Conservation (phyloP, 2,329 filamentous ascomycete species). For the Penicillium janthinellum region DNA sequence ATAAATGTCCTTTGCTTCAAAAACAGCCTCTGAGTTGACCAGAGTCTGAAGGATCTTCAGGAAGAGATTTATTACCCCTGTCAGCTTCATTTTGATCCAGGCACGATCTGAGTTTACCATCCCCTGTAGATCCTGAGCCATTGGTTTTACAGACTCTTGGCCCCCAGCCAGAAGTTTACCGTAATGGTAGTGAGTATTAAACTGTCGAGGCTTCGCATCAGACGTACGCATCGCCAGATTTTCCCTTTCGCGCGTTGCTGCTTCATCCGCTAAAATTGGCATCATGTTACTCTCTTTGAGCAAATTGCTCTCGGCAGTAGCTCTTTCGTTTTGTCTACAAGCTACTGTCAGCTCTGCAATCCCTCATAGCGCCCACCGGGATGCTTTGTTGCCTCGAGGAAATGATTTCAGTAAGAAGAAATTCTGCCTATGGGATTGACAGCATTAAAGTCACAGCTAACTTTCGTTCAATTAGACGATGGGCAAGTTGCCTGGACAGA, state of each 20-base stretch:
- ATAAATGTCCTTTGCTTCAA: background rate
- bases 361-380: background rate
- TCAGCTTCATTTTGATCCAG: background rate
- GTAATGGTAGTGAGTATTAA: background rate
- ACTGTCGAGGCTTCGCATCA: background rate
- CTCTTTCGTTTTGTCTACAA: background rate
- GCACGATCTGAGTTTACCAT: background rate
- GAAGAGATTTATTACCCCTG: background rate
- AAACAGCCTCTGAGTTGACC: background rate
- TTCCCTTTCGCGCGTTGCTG: background rate
- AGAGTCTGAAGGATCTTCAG: background rate
- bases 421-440: background rate
- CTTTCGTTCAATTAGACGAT: background rate
- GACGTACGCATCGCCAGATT: too few species aligned
- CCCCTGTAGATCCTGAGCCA: too few species aligned
- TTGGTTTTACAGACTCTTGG: too few species aligned
- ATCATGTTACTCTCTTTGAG: background rate
- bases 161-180: too few species aligned
- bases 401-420: background rate
- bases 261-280: background rate
- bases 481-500: background rate
- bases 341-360: background rate
- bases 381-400: background rate
- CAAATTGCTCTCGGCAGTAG: background rate
- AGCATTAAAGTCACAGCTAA: background rate